Base-by-base conservation (phyloP, 2,329 filamentous ascomycete species). In the Falciphora oryzae region DNA sequence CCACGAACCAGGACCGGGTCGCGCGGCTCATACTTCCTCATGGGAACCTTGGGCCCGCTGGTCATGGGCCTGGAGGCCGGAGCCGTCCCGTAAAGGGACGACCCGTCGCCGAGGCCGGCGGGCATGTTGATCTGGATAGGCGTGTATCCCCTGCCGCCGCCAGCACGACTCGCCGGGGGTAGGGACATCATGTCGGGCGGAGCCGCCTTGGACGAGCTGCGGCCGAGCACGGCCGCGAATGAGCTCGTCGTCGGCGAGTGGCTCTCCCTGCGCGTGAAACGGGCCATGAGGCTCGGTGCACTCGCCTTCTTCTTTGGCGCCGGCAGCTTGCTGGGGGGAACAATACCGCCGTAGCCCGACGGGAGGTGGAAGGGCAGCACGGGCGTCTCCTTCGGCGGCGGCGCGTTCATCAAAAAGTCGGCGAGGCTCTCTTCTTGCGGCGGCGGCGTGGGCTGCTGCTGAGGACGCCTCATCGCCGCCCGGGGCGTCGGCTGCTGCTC, bases 381-480 rank as follows among this genome's bases (percentile, higher is more conserved):
- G 0, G 73, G 71, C 3, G 83, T 78, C 67, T 83, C 79, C 0
- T 81, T 77, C 0, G 89, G 89, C 7, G 90, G 90, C 56, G 89
- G 83, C 66, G 84, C 88, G 74, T 85, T 91, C 66, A 83, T 85
- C 57, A 93, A 74, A 72, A 93, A 93, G 68, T 93, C 90, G 38
- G 89, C 85, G 61, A 93, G 74, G 67, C 86, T 89, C 75, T 93
- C 89, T 71, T 90, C 86, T 67, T 82, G 78, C 67, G 80, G 80
- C 4, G 71, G 71, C 16, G 76, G 74, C 31, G 82, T 53, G 4
- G 44, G 44, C 29, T 32, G 58, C 4, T 31, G 62, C 31, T 59
- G 77, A 67, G 80, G 80, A 8, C 70, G 70, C 53, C 75, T 71
- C 11, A 50, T 68, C 65, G 62, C n/a, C 1, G 67, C 69, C 28